A percentile compares a stretch with the other conserved stretches of the same genome.
Evolutionary conservation across 768 basidiomycete genomes (phyloP).

Genomic region (Russula earlei): DNA sequence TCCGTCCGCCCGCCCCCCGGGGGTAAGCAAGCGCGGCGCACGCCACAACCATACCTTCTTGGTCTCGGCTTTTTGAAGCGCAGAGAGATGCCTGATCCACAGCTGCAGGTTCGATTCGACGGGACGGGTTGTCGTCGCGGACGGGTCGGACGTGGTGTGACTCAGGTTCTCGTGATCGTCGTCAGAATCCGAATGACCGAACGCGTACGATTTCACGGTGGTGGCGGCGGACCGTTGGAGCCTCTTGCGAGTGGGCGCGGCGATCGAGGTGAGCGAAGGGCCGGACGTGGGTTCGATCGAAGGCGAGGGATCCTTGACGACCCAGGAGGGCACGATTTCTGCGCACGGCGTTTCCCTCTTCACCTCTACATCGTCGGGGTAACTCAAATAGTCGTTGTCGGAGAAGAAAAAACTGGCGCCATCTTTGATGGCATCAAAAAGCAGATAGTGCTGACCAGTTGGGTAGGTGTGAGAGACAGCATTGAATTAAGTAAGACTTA

Average conservation of each 20-base stretch:
- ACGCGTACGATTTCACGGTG: constrained; percentile 53
- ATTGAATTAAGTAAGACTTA: constrained; percentile 27
- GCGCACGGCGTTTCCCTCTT: constrained; percentile 18
- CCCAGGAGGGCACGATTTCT: constrained; percentile 21
- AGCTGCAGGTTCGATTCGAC: constrained; percentile 42
- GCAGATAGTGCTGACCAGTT: constrained; percentile 35
- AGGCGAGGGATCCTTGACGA: background rate
- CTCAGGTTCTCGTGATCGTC: constrained; percentile 58
- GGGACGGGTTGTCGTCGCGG: constrained; percentile 27
- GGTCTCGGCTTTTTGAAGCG: constrained; percentile 55
- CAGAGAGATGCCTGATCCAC: constrained; percentile 60
- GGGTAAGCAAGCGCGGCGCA: too few species aligned
- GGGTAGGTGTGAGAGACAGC: background rate
- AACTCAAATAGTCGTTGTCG: constrained; percentile 56
- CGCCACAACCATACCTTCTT: constrained; percentile 41
- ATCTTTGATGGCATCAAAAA: constrained; percentile 53
- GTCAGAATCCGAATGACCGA: constrained; percentile 60
- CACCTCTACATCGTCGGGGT: constrained; percentile 10
- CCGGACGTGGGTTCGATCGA: constrained; percentile 20
- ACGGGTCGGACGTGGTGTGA: constrained; percentile 23
- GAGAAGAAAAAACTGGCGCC: constrained; percentile 62
- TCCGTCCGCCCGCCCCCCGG: too few species aligned
- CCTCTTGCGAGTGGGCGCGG: constrained; percentile 33
- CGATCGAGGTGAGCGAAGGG: constrained; percentile 23
- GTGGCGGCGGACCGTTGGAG: constrained; percentile 48